Percentiles rank a stretch among this genome's conserved stretches.
Evolutionary conservation across 2,329 filamentous ascomycete species (phyloP).

Genomic region (Pseudocercospora ulei): DNA sequence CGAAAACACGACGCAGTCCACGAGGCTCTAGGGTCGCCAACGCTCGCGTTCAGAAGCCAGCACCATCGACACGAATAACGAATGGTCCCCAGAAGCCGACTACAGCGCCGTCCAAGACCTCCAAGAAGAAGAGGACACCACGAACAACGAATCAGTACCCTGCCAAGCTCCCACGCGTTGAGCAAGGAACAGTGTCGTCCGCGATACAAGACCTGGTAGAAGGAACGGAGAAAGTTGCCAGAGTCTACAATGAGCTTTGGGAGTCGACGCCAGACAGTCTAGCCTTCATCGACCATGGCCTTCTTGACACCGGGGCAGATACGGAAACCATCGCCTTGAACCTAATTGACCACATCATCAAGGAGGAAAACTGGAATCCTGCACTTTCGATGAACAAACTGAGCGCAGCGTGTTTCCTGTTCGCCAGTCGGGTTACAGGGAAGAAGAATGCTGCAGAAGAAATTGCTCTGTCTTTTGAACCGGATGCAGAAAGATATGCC

Average conservation of each 20-base stretch:
- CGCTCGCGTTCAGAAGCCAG: neutral
- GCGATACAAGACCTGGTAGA: neutral
- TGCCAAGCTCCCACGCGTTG: too few species aligned
- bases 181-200: too few species aligned
- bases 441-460: slow-evolving; percentile 10
- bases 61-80: neutral
- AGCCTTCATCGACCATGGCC: slow-evolving; percentile 15
- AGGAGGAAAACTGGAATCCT: slow-evolving; percentile 19
- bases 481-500: slow-evolving; percentile 11
- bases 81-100: neutral
- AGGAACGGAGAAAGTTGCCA: slow-evolving; percentile 9
- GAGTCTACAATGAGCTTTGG: slow-evolving; percentile 14
- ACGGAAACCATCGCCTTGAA: slow-evolving; percentile 19
- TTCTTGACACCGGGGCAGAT: slow-evolving; percentile 11
- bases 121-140: neutral
- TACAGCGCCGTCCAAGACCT: neutral
- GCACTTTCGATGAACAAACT: slow-evolving; percentile 17
- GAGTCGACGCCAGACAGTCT: slow-evolving; percentile 11
- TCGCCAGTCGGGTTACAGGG: slow-evolving; percentile 16
- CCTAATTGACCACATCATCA: slow-evolving; percentile 19
- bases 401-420: slow-evolving; percentile 18
- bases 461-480: slow-evolving; percentile 11
- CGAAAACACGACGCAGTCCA: neutral
- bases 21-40: neutral
- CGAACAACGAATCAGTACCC: too few species aligned